Conservation (phyloP, 176 grass and related monocot genomes). For the Raddia guianensis region DNA sequence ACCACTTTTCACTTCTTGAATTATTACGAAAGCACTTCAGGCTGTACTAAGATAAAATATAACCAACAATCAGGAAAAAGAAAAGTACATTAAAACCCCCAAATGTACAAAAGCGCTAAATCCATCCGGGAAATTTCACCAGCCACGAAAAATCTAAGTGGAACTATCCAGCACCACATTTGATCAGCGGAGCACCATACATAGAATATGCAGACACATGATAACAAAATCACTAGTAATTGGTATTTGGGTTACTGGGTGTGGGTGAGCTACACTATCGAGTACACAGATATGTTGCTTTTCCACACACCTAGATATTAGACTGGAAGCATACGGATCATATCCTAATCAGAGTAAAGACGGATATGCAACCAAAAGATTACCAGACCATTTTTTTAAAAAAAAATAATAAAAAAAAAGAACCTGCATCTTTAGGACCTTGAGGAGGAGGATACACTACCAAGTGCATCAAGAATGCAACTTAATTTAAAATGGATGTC, state of each 20-base stretch:
- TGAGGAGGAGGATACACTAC: background rate
- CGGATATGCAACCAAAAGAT: conserved; percentile 22
- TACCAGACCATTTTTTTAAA: background rate
- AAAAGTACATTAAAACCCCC: background rate
- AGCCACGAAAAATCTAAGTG: conserved; percentile 9
- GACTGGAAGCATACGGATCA: conserved; percentile 3
- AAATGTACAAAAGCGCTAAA: background rate
- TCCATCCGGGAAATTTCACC: background rate
- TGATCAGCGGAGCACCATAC: background rate
- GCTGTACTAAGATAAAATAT: conserved; percentile 10
- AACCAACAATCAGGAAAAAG: background rate
- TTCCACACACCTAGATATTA: conserved; percentile 16
- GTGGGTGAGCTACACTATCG: background rate
- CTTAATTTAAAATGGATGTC: conserved; percentile 5
- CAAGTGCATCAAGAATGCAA: background rate
- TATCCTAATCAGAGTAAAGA: conserved; percentile 24
- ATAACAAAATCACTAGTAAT: conserved; percentile 4
- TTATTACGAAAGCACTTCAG: background rate
- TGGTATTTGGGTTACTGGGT: background rate
- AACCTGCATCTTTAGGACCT: background rate
- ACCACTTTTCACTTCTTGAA: conserved; percentile 7
- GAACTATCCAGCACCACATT: conserved; percentile 9
- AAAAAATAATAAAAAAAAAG: conserved; percentile 1
- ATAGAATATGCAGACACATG: conserved; percentile 15
- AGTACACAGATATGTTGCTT: conserved; percentile 19